Percentiles rank a stretch among this genome's conserved stretches.
Evolutionary conservation across 2,329 filamentous ascomycete species (phyloP).

Genomic region (Raffaelea deltoideospora): DNA sequence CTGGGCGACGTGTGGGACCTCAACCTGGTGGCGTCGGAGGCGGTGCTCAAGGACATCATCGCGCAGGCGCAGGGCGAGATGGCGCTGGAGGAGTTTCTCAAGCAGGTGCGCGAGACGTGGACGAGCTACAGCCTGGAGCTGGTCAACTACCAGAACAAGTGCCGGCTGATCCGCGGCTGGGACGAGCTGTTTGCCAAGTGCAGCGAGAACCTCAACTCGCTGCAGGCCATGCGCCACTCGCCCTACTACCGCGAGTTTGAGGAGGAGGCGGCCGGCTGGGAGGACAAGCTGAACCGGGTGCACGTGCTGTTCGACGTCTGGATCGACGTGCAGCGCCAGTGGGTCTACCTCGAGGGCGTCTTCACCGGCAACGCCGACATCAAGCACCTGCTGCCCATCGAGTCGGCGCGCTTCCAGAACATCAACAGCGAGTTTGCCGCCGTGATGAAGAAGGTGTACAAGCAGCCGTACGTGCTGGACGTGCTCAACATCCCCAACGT

Average conservation of each 20-base stretch:
- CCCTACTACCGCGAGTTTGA: constrained; percentile 99
- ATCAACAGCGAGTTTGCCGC: constrained; percentile 98
- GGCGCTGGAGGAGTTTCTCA: constrained; percentile 94
- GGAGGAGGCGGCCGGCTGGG: constrained; percentile 91
- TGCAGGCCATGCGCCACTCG: constrained; percentile 97
- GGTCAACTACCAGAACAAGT: constrained; percentile 96
- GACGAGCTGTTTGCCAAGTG: constrained; percentile 97
- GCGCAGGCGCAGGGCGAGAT: constrained; percentile 94
- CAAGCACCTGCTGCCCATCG: constrained; percentile 90
- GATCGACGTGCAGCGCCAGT: constrained; percentile 99
- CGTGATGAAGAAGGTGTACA: constrained; percentile 99
- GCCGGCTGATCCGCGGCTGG: constrained; percentile 91
- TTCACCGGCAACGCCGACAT: constrained; percentile 98
- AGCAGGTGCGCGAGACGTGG: constrained; percentile 93
- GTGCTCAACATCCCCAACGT: constrained; percentile 91
- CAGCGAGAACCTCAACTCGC: constrained; percentile 90
- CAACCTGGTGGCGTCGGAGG: constrained; percentile 74
- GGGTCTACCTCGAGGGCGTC: constrained; percentile 97
- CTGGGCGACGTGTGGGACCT: constrained; percentile 99
- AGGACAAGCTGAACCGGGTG: constrained; percentile 93
- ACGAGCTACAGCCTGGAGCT: constrained; percentile 88
- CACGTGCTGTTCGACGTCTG: constrained; percentile 98
- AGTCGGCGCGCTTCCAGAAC: constrained; percentile 94
- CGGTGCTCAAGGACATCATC: constrained; percentile 82
- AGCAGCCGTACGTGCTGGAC: constrained; percentile 87